These are phyloP conservation scores for Eimeria falciformis DNA, from an alignment of 169 alveolate genomes.

Conservation along the genomic window DNA sequence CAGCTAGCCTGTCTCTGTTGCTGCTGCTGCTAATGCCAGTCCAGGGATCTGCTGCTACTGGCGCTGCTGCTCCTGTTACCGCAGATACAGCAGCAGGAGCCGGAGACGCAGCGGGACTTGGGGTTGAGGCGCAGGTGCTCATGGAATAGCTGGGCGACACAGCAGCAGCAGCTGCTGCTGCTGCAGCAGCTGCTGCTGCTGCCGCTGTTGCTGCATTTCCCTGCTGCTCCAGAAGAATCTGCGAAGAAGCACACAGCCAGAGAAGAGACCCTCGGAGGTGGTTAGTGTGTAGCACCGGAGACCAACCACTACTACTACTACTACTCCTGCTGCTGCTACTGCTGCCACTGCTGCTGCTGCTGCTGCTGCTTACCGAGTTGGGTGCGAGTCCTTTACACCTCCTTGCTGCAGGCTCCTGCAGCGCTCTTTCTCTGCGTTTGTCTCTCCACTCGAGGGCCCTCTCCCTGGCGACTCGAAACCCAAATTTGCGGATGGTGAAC, in stretches of 20 bases:
- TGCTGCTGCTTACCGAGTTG: background rate
- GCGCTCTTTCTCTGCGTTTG: constrained; percentile 17
- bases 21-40: constrained; percentile 17
- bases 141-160: constrained; percentile 25
- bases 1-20: constrained; percentile 5
- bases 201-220: background rate
- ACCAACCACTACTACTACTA: no score
- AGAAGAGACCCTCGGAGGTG: background rate
- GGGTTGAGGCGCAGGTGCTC: constrained; percentile 28
- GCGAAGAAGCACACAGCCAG: background rate
- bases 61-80: constrained; percentile 48
- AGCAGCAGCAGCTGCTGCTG: constrained; percentile 35
- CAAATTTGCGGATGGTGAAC: constrained; percentile 66
- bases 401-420: background rate
- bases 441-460: constrained; percentile 73
- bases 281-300: no score
- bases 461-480: constrained; percentile 70
- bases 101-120: constrained; percentile 53
- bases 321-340: background rate
- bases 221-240: background rate
- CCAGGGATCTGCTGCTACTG: background rate
- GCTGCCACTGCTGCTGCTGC: constrained; percentile 23
- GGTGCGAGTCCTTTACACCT: background rate
- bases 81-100: constrained; percentile 40
- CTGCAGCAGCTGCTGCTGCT: constrained; percentile 30